Evolutionary conservation across 2,329 filamentous ascomycete species (phyloP), one percentile per base, ranked within the genome.

Genomic region (Alternaria alternata): DNA sequence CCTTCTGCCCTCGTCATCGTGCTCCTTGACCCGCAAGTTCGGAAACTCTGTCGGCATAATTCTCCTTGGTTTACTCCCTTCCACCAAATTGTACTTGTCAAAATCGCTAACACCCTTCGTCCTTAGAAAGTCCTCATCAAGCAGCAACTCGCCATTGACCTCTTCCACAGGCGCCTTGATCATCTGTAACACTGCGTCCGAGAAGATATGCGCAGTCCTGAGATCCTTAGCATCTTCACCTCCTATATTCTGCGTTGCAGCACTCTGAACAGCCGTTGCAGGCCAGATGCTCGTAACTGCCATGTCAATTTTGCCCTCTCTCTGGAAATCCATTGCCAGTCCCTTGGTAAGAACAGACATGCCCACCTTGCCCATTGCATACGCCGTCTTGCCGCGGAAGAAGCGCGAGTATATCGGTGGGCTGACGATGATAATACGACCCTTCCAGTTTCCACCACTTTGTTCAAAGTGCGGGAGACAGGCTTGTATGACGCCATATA

Each of bases 361-460:
- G 44, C 84, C 91, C 3, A 94, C 85, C 74, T 95, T 95, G 64
- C 84, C 85, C 79, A 88, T 86, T 0, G 93, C 91, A 79, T 96
- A 96, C 14, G 90, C 91, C 1, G 92, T 91, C 84, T 96, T 96
- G 11, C 92, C 93, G 22, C 91, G 81, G 77, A 95, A 94, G 78
- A 96, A 96, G 30, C 93, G 85, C 64, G 87, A 91, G 78, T 96
- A 96, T 58, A 96, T 94, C 2, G 92, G 92, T 24, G 93, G 93
- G 71, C 88, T 91, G 55, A 96, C 90, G 55, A 95, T 90, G 46
- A 96, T 81, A 62, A 96, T 87, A 26, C 92, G 80, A 0, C 88
- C 91, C 26, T 81, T 83, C 79, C 83, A 85, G 0, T 70, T 80
- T 61, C 81, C 83, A 0, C 69, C 80, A 61, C 81, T 82, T 48